phyloP scores from a whole-genome alignment of 768 basidiomycete species.

The Trametes punicea region DNA sequence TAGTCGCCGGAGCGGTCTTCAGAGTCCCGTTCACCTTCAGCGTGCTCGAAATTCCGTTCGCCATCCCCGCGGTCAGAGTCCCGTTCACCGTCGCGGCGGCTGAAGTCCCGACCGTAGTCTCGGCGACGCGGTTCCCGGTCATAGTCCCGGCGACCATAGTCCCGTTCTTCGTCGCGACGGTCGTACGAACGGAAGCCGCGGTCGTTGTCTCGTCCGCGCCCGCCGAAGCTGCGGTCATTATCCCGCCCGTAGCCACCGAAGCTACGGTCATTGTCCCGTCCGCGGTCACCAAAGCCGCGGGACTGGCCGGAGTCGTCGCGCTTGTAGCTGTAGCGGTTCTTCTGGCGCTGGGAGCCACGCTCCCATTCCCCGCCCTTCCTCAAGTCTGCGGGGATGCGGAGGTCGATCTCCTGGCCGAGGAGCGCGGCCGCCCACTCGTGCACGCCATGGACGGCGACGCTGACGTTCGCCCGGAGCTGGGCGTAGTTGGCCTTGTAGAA shows the following conservation, averaged over 20 bases:
- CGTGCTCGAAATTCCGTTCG: no score
- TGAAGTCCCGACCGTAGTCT: neutral
- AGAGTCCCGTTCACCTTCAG: no score
- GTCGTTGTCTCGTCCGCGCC: neutral
- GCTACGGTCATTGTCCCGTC: neutral
- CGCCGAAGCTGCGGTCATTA: neutral
- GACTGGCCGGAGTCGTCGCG: neutral
- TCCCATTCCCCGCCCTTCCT: no score
- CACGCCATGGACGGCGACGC: constrained; percentile 50
- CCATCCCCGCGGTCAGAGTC: no score
- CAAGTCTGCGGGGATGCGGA: constrained; percentile 49
- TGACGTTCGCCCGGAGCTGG: constrained; percentile 44
- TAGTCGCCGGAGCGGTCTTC: no score
- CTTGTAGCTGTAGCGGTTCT: no score
- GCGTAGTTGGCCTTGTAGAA: constrained; percentile 58
- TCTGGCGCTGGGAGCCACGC: neutral
- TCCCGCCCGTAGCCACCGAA: neutral
- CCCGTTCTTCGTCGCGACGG: neutral
- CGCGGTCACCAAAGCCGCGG: neutral
- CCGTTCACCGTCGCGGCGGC: neutral
- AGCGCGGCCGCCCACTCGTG: constrained; percentile 60
- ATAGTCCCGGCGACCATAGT: neutral
- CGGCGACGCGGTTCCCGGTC: neutral
- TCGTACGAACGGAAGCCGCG: neutral
- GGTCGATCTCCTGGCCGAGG: constrained; percentile 48